phyloP scores from a whole-genome alignment of 208 protist species.

The Trypanosoma vivax region DNA sequence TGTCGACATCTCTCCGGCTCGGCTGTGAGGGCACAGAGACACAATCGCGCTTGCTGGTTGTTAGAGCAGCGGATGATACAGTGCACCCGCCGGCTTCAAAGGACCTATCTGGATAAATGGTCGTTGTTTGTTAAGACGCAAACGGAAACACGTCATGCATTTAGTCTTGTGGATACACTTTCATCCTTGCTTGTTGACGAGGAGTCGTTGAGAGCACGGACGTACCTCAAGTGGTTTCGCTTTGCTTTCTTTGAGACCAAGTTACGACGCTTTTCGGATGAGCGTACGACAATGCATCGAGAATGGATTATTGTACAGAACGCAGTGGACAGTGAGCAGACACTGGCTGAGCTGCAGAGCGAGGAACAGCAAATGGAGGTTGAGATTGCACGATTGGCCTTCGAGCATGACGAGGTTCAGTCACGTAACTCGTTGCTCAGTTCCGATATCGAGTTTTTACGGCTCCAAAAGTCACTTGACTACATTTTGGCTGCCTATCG shows the following conservation, averaged over 20 bases:
- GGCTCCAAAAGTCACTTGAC: conserved; percentile 9
- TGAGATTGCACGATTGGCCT: conserved; percentile 13
- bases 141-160: conserved; percentile 7
- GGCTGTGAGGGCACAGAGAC: conserved; percentile 2
- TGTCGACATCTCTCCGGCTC: conserved; percentile 6
- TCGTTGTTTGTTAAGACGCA: conserved; percentile 1
- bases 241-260: conserved; percentile 34
- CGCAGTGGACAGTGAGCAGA: conserved; percentile 20
- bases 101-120: conserved; percentile 35
- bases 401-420: conserved; percentile 18
- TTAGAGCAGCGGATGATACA: conserved; percentile 17
- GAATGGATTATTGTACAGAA: conserved; percentile 54
- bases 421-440: not conserved
- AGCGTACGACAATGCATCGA: conserved; percentile 40
- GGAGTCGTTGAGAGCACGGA: conserved; percentile 21
- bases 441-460: conserved; percentile 4
- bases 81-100: conserved; percentile 3
- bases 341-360: conserved; percentile 21
- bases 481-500: conserved; percentile 10
- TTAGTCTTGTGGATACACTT: conserved; percentile 32
- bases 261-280: conserved; percentile 29
- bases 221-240: conserved; percentile 45
- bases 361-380: conserved; percentile 26
- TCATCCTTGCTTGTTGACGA: conserved; percentile 29
- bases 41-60: conserved; percentile 18